Base-by-base conservation (phyloP, 2,329 filamentous ascomycete species). In the Alternaria gaisen region DNA sequence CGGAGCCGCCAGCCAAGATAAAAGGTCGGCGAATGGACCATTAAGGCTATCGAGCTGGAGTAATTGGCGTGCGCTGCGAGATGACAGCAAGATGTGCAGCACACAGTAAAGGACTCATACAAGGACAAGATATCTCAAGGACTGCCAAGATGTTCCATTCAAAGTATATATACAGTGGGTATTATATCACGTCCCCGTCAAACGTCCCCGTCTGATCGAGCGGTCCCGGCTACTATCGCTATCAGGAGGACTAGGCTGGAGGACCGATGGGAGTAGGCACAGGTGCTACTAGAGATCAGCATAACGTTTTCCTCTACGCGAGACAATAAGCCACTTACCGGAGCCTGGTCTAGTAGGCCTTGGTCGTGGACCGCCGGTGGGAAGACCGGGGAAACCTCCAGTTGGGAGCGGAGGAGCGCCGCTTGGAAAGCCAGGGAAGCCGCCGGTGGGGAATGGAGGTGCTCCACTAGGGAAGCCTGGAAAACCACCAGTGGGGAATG, bases 351-450 rank as follows among this genome's bases (percentile, higher is more conserved):
- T 38, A 16, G 51, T 55, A 42, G 56, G 50, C 20, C 24, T 42
- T 24, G 58, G 58, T 14, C 32, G 38, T 9, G 32, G 14, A n/a
- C 53, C 50, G 44, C 38, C 14, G 38, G 36, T 58, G n/a, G 59
- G 54, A 14, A 36, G 20, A 11, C 41, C 43, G 20, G 61, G 61
- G 36, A 58, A 40, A 26, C 54, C 50, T 16, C 60, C 57, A 28
- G 50, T 46, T 16, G 58, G 46, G 20, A 46, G 20, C 42, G 60
- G 46, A 53, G 34, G 48, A n/a, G 34, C 48, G 1, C 50, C 50
- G 10, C 38, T 16, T 16, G 50, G 52, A 16, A 50, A 28, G 10
- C 16, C 52, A 9, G 43, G 42, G 26, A 44, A 44, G 3, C 40
- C 42, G 41, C 51, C 56, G 11, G 56, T 54, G 16, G 58, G 44